Evolutionary conservation across 2,329 filamentous ascomycete genomes (phyloP), one percentile per base, ranked within the genome.

Genomic region (Aureobasidium sp.): DNA sequence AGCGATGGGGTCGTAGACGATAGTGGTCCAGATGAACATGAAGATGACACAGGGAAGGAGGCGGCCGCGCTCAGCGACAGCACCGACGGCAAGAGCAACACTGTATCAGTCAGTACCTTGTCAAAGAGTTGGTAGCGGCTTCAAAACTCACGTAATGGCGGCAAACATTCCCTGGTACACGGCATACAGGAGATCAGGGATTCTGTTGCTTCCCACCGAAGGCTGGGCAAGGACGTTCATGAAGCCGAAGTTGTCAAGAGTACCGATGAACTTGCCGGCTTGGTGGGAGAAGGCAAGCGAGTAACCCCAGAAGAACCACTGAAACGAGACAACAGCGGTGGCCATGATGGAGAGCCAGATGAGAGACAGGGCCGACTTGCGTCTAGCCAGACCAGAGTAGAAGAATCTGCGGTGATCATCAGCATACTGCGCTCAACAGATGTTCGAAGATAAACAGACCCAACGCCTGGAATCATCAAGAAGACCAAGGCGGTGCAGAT

Each of bases 251-350:
- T 96, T 93, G 66, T 83, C 76, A 32, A 96, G 78, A 68, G 91
- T 81, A 63, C 91, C 91, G 65, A 96, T 89, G 73, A 85, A 96
- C 44, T 79, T 83, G 50, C 87, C 86, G 30, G 88, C 88, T 2
- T 82, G 81, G 75, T 93, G 90, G 16, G 90, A 94, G 73, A 92
- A 94, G 52, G 89, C 85, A 11, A 94, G 77, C 5, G 88, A 91
- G 73, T 90, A 96, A 50, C 91, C 91, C 91, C 91, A 96, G 79
- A 96, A 93, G 79, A 95, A 96, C 91, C 91, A 96, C 72, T 96
- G 90, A 76, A 96, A 95, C 54, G 86, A 87, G 64, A 91, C 85
- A 66, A 95, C 85, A 11, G 85, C 89, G 4, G 88, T 84, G 16
- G 89, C 87, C 78, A 96, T 87, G 78, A 96, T 83, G 13, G 89